A percentile compares a stretch with the other conserved stretches of the same genome.
These are phyloP conservation scores for Pinus taeda DNA, from an alignment of 75 land plant genomes.

Conservation along the genomic window DNA sequence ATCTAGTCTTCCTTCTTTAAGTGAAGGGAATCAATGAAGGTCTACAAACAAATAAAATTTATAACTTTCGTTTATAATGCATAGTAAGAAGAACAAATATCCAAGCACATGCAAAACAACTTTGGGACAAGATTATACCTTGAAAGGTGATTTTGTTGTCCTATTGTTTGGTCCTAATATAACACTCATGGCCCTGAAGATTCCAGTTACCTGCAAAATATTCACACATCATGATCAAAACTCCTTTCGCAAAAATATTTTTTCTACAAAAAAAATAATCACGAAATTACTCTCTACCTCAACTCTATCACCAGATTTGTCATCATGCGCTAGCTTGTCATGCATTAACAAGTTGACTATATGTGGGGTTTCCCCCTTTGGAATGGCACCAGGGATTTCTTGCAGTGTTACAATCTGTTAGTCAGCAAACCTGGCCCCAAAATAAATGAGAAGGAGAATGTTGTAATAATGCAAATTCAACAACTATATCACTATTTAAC, in stretches of 20 bases:
- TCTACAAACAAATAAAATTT: conserved; percentile 39
- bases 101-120: background rate
- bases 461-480: too few species aligned
- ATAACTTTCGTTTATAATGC: background rate
- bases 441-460: too few species aligned
- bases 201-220: conserved; percentile 73
- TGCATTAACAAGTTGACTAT: too few species aligned
- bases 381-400: too few species aligned
- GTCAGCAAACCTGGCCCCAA: too few species aligned
- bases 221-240: background rate
- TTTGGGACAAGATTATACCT: conserved; percentile 45
- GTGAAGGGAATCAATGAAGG: conserved; percentile 96
- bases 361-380: too few species aligned
- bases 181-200: conserved; percentile 94
- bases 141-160: conserved; percentile 86
- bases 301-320: too few species aligned
- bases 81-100: background rate
- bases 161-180: conserved; percentile 90
- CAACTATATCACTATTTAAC: too few species aligned
- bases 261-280: too few species aligned
- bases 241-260: background rate
- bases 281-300: too few species aligned
- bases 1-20: conserved; percentile 89
- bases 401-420: too few species aligned
- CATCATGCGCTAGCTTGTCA: too few species aligned